Evolutionary conservation across 768 basidiomycete genomes (phyloP).

Genomic region (Macrolepiota fuliginosa): DNA sequence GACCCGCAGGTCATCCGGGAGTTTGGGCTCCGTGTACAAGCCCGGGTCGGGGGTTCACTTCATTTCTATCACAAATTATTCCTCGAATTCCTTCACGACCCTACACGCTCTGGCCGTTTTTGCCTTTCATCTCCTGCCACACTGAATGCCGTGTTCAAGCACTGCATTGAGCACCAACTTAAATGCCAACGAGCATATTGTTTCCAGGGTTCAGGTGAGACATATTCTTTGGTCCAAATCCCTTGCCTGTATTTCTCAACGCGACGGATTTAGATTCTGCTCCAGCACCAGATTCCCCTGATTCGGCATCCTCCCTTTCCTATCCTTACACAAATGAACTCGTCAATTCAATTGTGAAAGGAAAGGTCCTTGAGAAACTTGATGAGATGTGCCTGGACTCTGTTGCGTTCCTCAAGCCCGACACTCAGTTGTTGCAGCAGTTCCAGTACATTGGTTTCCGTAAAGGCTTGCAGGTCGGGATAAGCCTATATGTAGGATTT

Average conservation of each 20-base stretch:
- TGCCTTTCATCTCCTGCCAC: not conserved
- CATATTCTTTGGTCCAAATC: too few species aligned
- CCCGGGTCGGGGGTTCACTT: not conserved
- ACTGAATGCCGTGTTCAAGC: not conserved
- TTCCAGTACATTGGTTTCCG: not conserved
- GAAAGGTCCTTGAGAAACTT: too few species aligned
- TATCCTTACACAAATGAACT: too few species aligned
- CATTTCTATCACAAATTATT: constrained; percentile 6
- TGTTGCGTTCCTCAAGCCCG: not conserved
- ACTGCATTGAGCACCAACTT: not conserved
- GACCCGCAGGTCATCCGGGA: not conserved
- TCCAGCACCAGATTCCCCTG: too few species aligned
- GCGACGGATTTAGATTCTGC: too few species aligned
- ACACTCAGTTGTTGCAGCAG: too few species aligned
- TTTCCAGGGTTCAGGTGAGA: not conserved
- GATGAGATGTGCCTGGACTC: not conserved
- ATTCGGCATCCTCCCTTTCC: too few species aligned
- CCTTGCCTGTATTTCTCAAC: too few species aligned
- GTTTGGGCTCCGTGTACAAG: not conserved
- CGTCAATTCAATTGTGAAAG: too few species aligned
- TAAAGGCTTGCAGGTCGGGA: not conserved
- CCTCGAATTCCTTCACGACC: not conserved
- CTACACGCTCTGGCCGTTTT: not conserved
- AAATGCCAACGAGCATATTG: not conserved
- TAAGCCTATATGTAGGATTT: not conserved